A percentile compares a stretch with the other conserved stretches of the same genome.
phyloP scores from a whole-genome alignment of 75 land plant genomes.

The Cryptomeria japonica region DNA sequence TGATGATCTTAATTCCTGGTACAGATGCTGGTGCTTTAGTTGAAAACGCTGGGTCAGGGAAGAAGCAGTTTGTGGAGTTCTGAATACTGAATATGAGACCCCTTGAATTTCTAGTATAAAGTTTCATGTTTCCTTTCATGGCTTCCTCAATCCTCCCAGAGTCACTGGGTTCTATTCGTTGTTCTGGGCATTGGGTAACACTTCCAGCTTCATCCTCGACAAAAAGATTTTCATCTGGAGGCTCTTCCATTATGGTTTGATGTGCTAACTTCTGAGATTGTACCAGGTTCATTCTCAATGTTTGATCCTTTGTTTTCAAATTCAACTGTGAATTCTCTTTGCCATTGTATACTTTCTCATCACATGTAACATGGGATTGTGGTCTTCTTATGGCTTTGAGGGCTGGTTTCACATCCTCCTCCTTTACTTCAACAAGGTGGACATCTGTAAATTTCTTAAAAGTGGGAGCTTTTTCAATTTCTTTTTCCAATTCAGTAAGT shows the following conservation, averaged over 20 bases:
- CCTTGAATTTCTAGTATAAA: background rate
- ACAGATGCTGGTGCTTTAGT: background rate
- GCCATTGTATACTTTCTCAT: background rate
- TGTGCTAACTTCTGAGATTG: background rate
- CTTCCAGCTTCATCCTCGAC: background rate
- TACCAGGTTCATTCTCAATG: background rate
- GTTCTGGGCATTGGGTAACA: background rate
- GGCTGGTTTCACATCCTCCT: background rate
- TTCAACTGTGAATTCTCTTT: background rate
- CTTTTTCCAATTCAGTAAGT: background rate
- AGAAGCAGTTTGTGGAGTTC: constrained; percentile 7
- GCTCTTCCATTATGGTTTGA: background rate
- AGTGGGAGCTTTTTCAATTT: background rate
- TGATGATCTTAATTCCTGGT: no score
- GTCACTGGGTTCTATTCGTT: background rate
- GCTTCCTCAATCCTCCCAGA: background rate
- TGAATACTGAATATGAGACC: background rate
- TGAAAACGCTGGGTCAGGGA: background rate
- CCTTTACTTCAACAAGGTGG: background rate
- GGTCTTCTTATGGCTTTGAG: background rate
- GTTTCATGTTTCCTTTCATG: background rate
- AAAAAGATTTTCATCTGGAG: background rate
- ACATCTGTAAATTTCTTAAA: constrained; percentile 4
- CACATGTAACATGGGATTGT: background rate
- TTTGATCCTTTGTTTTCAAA: background rate